Base-by-base conservation (phyloP, 1,284 basidiomycete genomes). In the Cryptococcus sp. region DNA sequence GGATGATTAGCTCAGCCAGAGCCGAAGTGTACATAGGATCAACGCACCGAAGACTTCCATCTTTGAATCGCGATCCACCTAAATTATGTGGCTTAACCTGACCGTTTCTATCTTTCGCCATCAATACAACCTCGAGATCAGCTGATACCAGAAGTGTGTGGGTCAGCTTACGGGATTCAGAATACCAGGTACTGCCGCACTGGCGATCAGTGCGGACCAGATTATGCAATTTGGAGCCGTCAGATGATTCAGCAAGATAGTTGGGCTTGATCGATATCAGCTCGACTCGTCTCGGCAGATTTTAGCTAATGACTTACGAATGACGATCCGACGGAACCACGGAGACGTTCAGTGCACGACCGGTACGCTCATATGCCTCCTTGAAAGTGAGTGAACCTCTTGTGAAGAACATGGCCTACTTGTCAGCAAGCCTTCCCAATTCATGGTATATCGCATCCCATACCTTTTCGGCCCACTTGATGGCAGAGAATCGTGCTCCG, bases 251-350 rank as follows among this genome's bases (percentile, higher is more conserved):
- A 98, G 79, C 7, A 98, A 78, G 73, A 96, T 97, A 2, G 92
- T 97, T 2, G 94, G 94, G 13, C 88, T 90, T 49, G 47, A n/a
- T n/a, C n/a, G n/a, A 48, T 9, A 42, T 54, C 9, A 37, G 46
- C 52, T 46, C 2, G 11, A n/a, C 28, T 7, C 31, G 13, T 18
- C 24, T 13, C 19, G 16, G 16, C 14, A 14, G 40, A 45, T 21
- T 13, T 48, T 31, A 52, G 25, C 7, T 36, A 24, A 4, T 19
- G 7, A 78, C 85, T 74, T 64, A 89, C 85, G 88, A 90, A 75
- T 97, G 90, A n/a, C 87, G 82, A 69, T 94, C 91, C 25, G 88
- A 86, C 4, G 92, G 93, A 43, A 97, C 88, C 40, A 98, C 96
- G 14, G 90, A 93, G 42, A 98, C 85, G 70, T 98, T 98, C 32